phyloP scores from a whole-genome alignment of 768 basidiomycete species.

The Naganishia friedmannii region DNA sequence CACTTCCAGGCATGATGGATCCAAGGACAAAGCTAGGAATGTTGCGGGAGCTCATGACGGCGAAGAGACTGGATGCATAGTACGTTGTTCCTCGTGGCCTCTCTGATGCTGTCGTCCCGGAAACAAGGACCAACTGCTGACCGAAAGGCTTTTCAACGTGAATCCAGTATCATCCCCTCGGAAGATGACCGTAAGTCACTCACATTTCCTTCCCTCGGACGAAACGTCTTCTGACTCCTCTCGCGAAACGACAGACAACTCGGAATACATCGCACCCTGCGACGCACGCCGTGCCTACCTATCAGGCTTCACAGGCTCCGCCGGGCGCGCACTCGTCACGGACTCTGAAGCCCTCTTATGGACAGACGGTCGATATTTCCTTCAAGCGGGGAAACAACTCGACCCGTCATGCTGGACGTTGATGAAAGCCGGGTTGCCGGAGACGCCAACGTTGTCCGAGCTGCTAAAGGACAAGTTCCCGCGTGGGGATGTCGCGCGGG shows the following conservation, averaged over 20 bases:
- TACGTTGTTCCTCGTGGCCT: constrained; percentile 36
- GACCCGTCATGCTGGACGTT: constrained; percentile 64
- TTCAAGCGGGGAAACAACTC: constrained; percentile 87
- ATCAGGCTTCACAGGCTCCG: constrained; percentile 90
- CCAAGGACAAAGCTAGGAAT: constrained; percentile 54
- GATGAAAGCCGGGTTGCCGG: constrained; percentile 86
- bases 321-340: constrained; percentile 82
- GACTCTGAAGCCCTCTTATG: constrained; percentile 71
- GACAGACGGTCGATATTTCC: constrained; percentile 92
- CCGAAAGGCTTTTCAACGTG: too few relatives aligned
- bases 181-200: constrained; percentile 80
- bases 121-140: not conserved
- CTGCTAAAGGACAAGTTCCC: constrained; percentile 39
- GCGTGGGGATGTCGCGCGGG: constrained; percentile 54
- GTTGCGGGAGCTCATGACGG: constrained; percentile 69
- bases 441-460: constrained; percentile 51
- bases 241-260: constrained; percentile 56
- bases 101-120: too few relatives aligned
- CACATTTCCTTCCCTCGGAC: not conserved
- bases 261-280: constrained; percentile 81
- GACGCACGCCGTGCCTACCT: constrained; percentile 83
- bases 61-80: constrained; percentile 63
- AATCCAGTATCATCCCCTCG: constrained; percentile 69
- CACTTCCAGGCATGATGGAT: constrained; percentile 4
- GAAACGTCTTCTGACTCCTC: not conserved